These are phyloP conservation scores for Candida sonorensis DNA, from an alignment of 805 yeast species.

Conservation along the genomic window DNA sequence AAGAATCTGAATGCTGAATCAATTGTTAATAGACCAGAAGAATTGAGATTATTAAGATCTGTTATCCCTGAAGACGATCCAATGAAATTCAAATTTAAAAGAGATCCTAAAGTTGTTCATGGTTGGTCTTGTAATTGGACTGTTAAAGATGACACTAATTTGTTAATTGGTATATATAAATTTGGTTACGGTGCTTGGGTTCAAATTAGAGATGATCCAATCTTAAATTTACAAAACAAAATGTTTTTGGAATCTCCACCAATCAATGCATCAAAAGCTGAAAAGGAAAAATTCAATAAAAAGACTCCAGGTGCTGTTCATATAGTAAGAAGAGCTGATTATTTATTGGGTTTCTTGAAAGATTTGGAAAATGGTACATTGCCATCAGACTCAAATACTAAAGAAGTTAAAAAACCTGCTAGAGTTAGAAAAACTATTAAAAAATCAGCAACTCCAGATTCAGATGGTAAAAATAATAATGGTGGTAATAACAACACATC, in stretches of 20 bases:
- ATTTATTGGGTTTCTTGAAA: slow-evolving; percentile 61
- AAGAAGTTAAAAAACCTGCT: slow-evolving; percentile 13
- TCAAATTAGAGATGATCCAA: slow-evolving; percentile 92
- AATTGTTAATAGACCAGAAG: slow-evolving; percentile 76
- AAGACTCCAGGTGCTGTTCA: slow-evolving; percentile 91
- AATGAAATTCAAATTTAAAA: slow-evolving; percentile 50
- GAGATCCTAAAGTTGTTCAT: slow-evolving; percentile 69
- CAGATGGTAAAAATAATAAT: slow-evolving; percentile 10
- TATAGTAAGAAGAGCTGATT: slow-evolving; percentile 85
- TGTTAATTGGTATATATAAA: slow-evolving; percentile 79
- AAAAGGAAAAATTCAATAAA: slow-evolving; percentile 35
- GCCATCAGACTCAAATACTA: slow-evolving; percentile 4
- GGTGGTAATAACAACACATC: slow-evolving; percentile 10
- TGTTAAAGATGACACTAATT: slow-evolving; percentile 74
- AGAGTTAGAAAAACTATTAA: slow-evolving; percentile 18
- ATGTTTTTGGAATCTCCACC: slow-evolving; percentile 53
- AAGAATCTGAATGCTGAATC: slow-evolving; percentile 88
- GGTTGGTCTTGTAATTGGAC: slow-evolving; percentile 93
- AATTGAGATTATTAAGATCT: slow-evolving; percentile 59
- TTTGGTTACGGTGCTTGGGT: slow-evolving; percentile 97
- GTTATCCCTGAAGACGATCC: slow-evolving; percentile 50
- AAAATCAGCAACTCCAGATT: slow-evolving; percentile 20
- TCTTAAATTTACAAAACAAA: slow-evolving; percentile 78
- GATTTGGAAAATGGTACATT: slow-evolving; percentile 29
- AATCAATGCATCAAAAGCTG: slow-evolving; percentile 29